Evolutionary conservation across 2,329 filamentous ascomycete species (phyloP).

Genomic region (Colletotrichum sp.): DNA sequence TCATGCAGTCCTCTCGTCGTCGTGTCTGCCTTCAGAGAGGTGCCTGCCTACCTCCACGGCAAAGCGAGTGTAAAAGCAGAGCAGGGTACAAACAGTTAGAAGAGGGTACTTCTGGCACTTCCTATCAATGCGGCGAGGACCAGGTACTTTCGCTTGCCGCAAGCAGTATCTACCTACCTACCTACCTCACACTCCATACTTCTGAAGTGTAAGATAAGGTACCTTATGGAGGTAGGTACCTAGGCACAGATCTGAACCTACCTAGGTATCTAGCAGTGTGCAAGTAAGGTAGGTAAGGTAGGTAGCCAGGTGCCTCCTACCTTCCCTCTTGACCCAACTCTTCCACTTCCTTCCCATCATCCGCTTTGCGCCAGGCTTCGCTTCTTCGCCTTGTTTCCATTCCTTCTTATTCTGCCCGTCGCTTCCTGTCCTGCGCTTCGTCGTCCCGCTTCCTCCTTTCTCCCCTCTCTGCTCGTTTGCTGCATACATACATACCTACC

Average conservation of each 20-base stretch:
- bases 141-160: not conserved
- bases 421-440: not conserved
- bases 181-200: not conserved
- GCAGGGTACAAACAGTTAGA: not conserved
- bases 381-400: not conserved
- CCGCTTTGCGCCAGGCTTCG: constrained; percentile 18
- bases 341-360: constrained; percentile 7
- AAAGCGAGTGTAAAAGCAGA: not conserved
- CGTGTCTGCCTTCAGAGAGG: not conserved
- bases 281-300: not conserved
- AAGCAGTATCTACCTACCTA: not conserved
- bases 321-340: not conserved
- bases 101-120: not conserved
- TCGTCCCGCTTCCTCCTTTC: not conserved
- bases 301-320: not conserved
- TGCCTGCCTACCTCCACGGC: not conserved
- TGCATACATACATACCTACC: not conserved
- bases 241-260: not conserved
- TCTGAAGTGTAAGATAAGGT: not conserved
- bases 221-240: not conserved
- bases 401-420: constrained; percentile 5
- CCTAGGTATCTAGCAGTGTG: not conserved
- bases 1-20: not conserved
- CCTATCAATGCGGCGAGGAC: not conserved
- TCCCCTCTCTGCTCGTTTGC: not conserved